Base-by-base conservation (phyloP, 768 basidiomycete genomes). In the Kwoniella sp. region DNA sequence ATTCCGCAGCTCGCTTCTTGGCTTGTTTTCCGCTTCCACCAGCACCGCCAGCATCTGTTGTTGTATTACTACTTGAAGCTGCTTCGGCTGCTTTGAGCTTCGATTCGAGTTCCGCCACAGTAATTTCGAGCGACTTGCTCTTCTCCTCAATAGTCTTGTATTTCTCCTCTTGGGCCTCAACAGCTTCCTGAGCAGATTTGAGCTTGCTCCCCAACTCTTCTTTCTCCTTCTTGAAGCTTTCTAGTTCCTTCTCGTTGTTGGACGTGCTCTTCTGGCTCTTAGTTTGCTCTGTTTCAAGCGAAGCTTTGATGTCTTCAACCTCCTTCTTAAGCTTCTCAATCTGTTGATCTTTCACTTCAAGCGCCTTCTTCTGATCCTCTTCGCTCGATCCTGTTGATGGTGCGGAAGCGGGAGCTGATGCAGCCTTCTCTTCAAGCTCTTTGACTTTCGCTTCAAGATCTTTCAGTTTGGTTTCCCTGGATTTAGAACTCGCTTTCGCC, bases 51-150 rank as follows among this genome's bases (percentile, higher is more conserved):
- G 47, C 27, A 44, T n/a, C 40, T 19, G 4, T 40, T n/a, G 2
- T 51, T 27, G n/a, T n/a, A n/a, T 7, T 29, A 10, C 17, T 58
- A 17, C 2, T 36, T 19, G 57, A n/a, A 29, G 55, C 22, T 8
- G 51, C 15, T 27, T 49, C 47, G 26, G 63, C 36, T 24, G 56
- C 51, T 36, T 54, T 56, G 25, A 64, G 30, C 27, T 64, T 64
- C 17, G 30, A 8, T 40, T 72, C 71, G 37, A 74, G 56, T 19
- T 67, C 70, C n/a, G 65, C 54, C 25, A 70, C 51, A 52, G 56
- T 57, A 40, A 37, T 68, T 72, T 70, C 65, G 29, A 60, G 47
- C 46, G 36, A 24, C 13, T 15, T 53, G 13, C 33, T 52, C 49
- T 50, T 53, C 37, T 55, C 61, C 19, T 60, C 60, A 12, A 22